phyloP scores from a whole-genome alignment of 257 asterid genomes.

The Capsicum chinense region DNA sequence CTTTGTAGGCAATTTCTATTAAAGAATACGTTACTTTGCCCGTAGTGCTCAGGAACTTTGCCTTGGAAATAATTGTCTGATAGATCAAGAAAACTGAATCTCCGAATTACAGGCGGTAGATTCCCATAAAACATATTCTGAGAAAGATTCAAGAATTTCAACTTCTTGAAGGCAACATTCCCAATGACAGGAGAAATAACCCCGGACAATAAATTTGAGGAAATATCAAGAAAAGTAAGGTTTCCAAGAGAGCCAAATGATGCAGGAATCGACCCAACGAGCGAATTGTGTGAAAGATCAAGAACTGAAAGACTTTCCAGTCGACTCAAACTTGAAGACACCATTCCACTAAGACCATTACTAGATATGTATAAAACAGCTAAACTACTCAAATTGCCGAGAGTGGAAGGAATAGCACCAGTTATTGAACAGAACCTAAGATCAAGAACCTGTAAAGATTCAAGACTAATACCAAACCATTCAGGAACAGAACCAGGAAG shows the following conservation, averaged over 20 bases:
- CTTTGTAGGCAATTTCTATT: slow-evolving; percentile 68
- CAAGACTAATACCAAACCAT: slow-evolving; percentile 70
- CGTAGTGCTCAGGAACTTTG: slow-evolving; percentile 57
- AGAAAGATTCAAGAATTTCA: slow-evolving; percentile 73
- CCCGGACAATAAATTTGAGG: slow-evolving; percentile 69
- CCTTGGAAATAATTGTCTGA: slow-evolving; percentile 88
- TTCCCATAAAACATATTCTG: slow-evolving; percentile 71
- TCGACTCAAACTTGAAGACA: slow-evolving; percentile 73
- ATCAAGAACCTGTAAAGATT: slow-evolving; percentile 77
- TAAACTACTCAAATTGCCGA: slow-evolving; percentile 77
- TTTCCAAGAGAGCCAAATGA: slow-evolving; percentile 50
- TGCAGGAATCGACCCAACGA: slow-evolving; percentile 61
- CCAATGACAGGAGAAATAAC: slow-evolving; percentile 68
- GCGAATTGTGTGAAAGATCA: slow-evolving; percentile 68
- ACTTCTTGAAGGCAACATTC: slow-evolving; percentile 15
- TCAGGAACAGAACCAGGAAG: slow-evolving; percentile 75
- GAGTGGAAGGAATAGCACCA: slow-evolving; percentile 64
- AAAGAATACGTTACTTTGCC: slow-evolving; percentile 49
- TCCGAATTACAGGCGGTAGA: slow-evolving; percentile 54
- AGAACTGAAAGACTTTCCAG: slow-evolving; percentile 57
- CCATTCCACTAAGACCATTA: slow-evolving; percentile 61
- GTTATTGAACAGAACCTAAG: slow-evolving; percentile 69
- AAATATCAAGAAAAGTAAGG: slow-evolving; percentile 64
- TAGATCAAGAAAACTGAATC: slow-evolving; percentile 60
- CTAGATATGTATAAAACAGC: slow-evolving; percentile 60